Conservation (phyloP, 2,329 filamentous ascomycete species). For the Venturiaceae sp. region DNA sequence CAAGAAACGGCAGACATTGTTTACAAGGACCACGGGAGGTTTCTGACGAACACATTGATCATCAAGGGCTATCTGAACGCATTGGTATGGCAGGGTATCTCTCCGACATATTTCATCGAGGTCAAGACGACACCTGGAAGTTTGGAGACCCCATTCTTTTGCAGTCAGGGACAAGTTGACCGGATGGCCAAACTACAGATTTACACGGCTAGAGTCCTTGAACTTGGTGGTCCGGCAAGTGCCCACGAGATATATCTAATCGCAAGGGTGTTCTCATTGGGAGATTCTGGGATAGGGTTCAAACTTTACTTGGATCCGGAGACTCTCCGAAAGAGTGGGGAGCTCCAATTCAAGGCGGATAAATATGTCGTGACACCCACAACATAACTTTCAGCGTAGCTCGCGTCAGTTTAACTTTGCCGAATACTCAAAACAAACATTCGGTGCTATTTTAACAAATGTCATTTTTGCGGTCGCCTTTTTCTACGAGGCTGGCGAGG, state of each 20-base stretch:
- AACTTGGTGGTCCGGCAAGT: no score
- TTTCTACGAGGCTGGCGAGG: no score
- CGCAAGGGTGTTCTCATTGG: slow-evolving; percentile 31
- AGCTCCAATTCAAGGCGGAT: slow-evolving; percentile 14
- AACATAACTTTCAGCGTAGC: no score
- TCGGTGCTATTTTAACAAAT: no score
- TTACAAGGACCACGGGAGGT: slow-evolving; percentile 28
- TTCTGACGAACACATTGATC: slow-evolving; percentile 25
- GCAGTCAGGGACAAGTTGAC: slow-evolving; percentile 36
- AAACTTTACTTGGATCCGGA: slow-evolving; percentile 31
- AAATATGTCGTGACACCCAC: slow-evolving; percentile 9
- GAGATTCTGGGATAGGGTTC: slow-evolving; percentile 18
- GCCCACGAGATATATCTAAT: slow-evolving; percentile 28
- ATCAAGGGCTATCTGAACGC: slow-evolving; percentile 22
- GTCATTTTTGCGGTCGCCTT: no score
- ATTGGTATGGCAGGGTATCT: slow-evolving; percentile 16
- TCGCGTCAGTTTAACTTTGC: no score
- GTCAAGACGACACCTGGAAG: slow-evolving; percentile 38
- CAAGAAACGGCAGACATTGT: slow-evolving; percentile 38
- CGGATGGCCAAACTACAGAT: slow-evolving; percentile 11
- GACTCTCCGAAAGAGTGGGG: slow-evolving; percentile 12
- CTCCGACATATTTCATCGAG: slow-evolving; percentile 38
- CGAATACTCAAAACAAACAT: no score
- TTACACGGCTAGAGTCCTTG: neutral
- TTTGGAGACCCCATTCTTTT: slow-evolving; percentile 33